Base-by-base conservation (phyloP, 805 yeast species). In the Pichia insulana region DNA sequence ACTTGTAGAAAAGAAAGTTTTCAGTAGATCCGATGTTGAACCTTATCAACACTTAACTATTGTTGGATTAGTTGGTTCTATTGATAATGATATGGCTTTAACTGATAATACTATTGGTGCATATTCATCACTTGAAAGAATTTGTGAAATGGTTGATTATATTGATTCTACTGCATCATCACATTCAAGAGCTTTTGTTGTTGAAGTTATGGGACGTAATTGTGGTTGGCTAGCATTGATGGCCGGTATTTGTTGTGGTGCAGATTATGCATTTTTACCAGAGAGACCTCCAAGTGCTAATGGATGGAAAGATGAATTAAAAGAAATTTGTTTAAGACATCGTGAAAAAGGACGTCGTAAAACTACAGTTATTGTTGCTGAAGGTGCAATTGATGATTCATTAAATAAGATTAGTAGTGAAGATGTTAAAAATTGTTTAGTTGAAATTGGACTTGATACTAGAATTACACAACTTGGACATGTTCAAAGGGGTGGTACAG, bases 171-270 rank as follows among this genome's bases (percentile, higher is more conserved):
- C 98, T 30, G 98, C 98, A 15, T 78, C 84, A 52, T 90, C 97
- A 2, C 98, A 92, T 63, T 86, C 96, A 12, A 78, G 98, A 58
- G 98, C 98, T 7, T 92, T 92, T 62, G 96, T 92, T 35, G 84
- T 92, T 46, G 98, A 92, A 63, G 98, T 92, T 33, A 92, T 92
- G 98, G 98, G 98, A 48, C 79, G 98, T 59, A 97, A 92, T 63
- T 92, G 98, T 71, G 98, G 98, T 49, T 92, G 98, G 98, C 74
- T 92, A 54, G 97, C 94, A 2, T 69, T 92, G 53, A 89, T 88
- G 92, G 94, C 98, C 4, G 98, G 97, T 58, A 81, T 90, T 48
- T 88, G 97, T 35, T 86, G 97, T 25, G 84, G 92, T 55, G 97
- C 98, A 3, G 98, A 92, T 66, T 88, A 78, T 61, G 83, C 88